Conservation (phyloP, 2,329 filamentous ascomycete species). For the Fusarium concolor region DNA sequence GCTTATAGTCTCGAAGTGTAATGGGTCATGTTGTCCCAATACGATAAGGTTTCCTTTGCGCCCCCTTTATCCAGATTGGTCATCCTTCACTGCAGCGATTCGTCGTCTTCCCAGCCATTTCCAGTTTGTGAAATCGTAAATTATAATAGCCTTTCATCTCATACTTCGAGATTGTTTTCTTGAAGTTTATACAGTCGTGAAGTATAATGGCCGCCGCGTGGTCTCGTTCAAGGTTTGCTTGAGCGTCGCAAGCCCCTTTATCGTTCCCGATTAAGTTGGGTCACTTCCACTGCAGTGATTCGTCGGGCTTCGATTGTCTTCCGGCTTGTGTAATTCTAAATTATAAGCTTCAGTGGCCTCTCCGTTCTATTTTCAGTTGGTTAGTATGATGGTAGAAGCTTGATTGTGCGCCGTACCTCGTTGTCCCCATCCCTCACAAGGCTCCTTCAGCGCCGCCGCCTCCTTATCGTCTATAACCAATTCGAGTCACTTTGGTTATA, state of each 20-base stretch:
- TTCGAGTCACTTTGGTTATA: background rate
- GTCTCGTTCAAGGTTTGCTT: background rate
- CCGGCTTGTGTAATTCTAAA: background rate
- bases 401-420: background rate
- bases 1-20: background rate
- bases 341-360: background rate
- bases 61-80: background rate
- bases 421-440: background rate
- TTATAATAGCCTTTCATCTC: background rate
- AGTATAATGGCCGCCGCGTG: background rate
- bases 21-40: background rate
- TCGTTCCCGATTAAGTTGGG: background rate
- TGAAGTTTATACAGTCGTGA: background rate
- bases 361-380: background rate
- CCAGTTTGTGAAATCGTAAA: background rate
- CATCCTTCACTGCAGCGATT: background rate
- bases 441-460: no score
- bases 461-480: background rate
- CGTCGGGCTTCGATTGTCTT: background rate
- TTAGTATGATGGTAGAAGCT: background rate
- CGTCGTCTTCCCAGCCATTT: background rate
- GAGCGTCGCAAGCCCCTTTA: background rate
- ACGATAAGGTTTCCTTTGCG: background rate
- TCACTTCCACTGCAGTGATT: background rate
- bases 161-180: background rate